Base-by-base conservation (phyloP, 352 stramenopile genomes). In the Phytophthora kernoviae region DNA sequence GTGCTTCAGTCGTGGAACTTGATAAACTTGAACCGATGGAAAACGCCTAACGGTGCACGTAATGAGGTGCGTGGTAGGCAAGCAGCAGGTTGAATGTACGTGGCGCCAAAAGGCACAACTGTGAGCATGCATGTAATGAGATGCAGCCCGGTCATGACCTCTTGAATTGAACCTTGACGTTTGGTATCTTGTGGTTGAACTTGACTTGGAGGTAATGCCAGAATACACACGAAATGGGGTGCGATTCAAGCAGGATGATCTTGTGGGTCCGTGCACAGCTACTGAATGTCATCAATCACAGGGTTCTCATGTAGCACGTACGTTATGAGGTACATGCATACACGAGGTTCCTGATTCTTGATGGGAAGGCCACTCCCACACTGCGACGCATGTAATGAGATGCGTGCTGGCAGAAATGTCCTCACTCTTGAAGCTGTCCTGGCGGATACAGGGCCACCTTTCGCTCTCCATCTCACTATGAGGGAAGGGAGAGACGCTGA, bases 291-390 rank as follows among this genome's bases (percentile, higher is more conserved):
- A 20, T 17, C 37, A 43, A 43, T 4, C 37, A 18, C n/a, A 15
- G 37, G 18, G 18, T 21, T 20, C n/a, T 11, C 6, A 43, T 8
- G 9, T 43, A 17, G 4, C 33, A 40, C 9, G 15, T 9, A 20
- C 62, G 62, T 55, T 30, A 70, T 70, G 62, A 70, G 62, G 56
- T 63, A 51, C 51, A 58, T 49, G 37, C 10, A 14, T 4, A 40
- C 33, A 40, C 4, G 15, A 40, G 12, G 15, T 40, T 15, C 15
- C 33, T 18, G 11, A 40, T 47, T n/a, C n/a, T 50, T 57, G 6
- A 50, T 37, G 17, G 26, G 5, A n/a, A 52, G 11, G 30, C 36
- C 18, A 32, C 9, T 12, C 21, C 37, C n/a, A 15, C 32, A 12
- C 26, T 15, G 47, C 30, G 39, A 33, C 30, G 22, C 63, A 68